Conservation (phyloP, 495 filamentous ascomycete species). For the Antarctomyces pellizariae region DNA sequence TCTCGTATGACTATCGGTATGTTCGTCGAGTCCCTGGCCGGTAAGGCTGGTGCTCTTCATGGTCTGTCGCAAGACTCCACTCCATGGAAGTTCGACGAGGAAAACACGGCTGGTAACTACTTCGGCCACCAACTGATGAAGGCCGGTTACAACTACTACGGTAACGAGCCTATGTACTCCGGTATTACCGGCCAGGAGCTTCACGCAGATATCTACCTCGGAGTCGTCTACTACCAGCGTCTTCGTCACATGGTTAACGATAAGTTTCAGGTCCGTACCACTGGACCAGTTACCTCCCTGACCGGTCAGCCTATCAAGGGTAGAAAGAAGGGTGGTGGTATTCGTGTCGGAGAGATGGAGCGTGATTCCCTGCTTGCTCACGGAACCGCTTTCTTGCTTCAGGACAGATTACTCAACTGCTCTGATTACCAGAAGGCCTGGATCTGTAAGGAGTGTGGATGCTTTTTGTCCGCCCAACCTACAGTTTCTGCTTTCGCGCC, state of each 20-base stretch:
- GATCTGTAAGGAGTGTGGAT: constrained; percentile 73
- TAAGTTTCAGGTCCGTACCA: constrained; percentile 96
- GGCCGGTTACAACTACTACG: constrained; percentile 93
- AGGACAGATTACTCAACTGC: constrained; percentile 91
- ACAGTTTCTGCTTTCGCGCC: constrained; percentile 35
- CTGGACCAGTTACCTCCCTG: constrained; percentile 64
- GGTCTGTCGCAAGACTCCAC: constrained; percentile 86
- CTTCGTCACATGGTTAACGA: constrained; percentile 98
- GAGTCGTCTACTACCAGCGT: constrained; percentile 92
- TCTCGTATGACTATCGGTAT: constrained; percentile 99
- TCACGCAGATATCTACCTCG: constrained; percentile 85
- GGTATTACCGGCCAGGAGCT: constrained; percentile 92
- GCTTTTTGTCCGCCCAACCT: constrained; percentile 63
- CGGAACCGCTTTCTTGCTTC: constrained; percentile 80
- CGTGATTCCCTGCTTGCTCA: constrained; percentile 84
- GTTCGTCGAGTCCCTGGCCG: constrained; percentile 93
- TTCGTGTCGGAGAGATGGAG: constrained; percentile 98
- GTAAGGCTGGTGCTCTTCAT: constrained; percentile 83
- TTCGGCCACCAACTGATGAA: constrained; percentile 86
- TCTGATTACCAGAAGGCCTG: constrained; percentile 72
- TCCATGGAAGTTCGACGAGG: constrained; percentile 82
- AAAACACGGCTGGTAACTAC: constrained; percentile 78
- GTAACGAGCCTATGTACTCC: constrained; percentile 93
- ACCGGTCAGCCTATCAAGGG: constrained; percentile 97
- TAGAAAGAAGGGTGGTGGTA: constrained; percentile 84